Evolutionary conservation across 2,329 filamentous ascomycete genomes (phyloP).

Genomic region (Beauveria sp.): DNA sequence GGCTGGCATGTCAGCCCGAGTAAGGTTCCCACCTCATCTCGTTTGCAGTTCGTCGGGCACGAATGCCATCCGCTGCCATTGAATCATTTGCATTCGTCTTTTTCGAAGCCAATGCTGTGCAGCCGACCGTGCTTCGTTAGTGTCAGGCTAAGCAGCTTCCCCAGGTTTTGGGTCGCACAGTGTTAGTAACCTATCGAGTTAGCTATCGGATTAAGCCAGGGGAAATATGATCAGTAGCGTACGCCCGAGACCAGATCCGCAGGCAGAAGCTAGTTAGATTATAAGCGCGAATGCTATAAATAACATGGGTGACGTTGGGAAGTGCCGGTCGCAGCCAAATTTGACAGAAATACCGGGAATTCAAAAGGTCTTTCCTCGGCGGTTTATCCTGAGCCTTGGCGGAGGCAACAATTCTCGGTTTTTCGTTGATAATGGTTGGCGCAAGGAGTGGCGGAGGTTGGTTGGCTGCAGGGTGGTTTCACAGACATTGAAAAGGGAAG

Average conservation of each 20-base stretch:
- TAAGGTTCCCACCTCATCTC: background rate
- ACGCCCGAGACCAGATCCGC: background rate
- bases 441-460: background rate
- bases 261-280: background rate
- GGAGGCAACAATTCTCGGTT: background rate
- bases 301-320: background rate
- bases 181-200: slow-evolving; percentile 7
- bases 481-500: slow-evolving; percentile 2
- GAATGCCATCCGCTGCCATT: background rate
- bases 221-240: slow-evolving; percentile 1
- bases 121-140: background rate
- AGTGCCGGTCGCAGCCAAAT: background rate
- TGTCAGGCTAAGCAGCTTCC: background rate
- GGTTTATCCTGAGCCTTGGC: slow-evolving; percentile 3
- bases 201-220: slow-evolving; percentile 2
- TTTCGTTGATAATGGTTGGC: background rate
- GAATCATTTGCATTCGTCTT: background rate
- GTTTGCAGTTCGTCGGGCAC: background rate
- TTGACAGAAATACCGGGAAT: background rate
- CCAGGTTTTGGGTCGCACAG: background rate
- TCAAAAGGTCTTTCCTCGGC: slow-evolving; percentile 2
- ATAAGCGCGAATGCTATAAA: slow-evolving; percentile 1
- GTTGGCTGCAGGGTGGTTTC: slow-evolving; percentile 4
- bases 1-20: background rate
- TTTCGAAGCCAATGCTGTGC: background rate